Evolutionary conservation across 1,284 basidiomycete genomes (phyloP).

Genomic region (Cerrena zonata): DNA sequence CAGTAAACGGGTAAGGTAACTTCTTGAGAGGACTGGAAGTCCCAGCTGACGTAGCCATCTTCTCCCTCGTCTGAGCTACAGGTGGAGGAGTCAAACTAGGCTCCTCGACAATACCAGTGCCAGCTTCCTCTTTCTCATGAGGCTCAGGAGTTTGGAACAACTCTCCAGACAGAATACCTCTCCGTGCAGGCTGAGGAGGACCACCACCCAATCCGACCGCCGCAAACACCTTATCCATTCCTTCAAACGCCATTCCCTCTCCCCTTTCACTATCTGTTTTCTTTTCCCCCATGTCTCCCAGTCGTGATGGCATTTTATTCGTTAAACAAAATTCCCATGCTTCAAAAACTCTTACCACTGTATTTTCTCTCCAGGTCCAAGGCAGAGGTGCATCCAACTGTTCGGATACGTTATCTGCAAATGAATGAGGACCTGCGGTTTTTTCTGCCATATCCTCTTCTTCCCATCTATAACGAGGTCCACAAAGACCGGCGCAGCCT

Average conservation of each 20-base stretch:
- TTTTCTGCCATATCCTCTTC: conserved; percentile 62
- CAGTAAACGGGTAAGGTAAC: conserved; percentile 61
- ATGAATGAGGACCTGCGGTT: conserved; percentile 36
- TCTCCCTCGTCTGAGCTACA: conserved; percentile 21
- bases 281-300: conserved; percentile 26
- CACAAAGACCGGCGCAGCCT: conserved; percentile 72
- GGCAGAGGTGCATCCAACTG: conserved; percentile 44
- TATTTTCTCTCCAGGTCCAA: conserved; percentile 73
- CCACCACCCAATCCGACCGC: conserved; percentile 60
- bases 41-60: conserved; percentile 14
- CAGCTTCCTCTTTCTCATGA: conserved; percentile 21
- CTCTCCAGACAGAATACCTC: conserved; percentile 53
- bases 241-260: conserved; percentile 39
- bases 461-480: conserved; percentile 76
- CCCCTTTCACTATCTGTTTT: conserved; percentile 30
- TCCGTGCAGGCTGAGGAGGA: conserved; percentile 43
- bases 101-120: conserved; percentile 17
- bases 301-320: conserved; percentile 32
- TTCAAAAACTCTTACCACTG: conserved; percentile 66
- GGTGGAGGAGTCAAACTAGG: conserved; percentile 36
- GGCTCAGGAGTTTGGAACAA: conserved; percentile 50
- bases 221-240: conserved; percentile 62
- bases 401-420: conserved; percentile 40
- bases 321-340: conserved; percentile 77
- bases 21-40: conserved; percentile 25